Percentiles rank a stretch among this genome's conserved stretches.
Evolutionary conservation across 331 rosid genomes (phyloP).

Genomic region (Erythrophleum ivorense): DNA sequence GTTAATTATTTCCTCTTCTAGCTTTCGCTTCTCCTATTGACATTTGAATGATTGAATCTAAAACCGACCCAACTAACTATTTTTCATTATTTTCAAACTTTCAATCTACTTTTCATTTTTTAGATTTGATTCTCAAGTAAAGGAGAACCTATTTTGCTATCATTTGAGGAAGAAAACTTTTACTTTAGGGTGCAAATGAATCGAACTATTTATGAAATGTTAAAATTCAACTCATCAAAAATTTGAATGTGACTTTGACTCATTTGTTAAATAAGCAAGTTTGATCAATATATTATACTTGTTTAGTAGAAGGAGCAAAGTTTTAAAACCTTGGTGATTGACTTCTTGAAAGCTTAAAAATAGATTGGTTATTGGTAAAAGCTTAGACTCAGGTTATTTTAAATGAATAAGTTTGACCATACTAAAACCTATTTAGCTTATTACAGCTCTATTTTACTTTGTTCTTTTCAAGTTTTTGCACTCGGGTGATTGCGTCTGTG

Average conservation of each 20-base stretch:
- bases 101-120: too few species aligned
- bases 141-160: background rate
- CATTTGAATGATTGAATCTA: background rate
- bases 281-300: background rate
- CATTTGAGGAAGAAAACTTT: background rate
- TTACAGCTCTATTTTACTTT: too few species aligned
- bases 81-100: background rate
- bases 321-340: background rate
- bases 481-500: background rate
- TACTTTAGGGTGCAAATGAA: background rate
- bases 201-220: too few species aligned
- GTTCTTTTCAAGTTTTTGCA: too few species aligned
- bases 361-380: background rate
- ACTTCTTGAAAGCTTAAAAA: background rate
- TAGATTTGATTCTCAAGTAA: too few species aligned
- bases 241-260: background rate
- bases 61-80: slow-evolving; percentile 7
- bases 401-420: background rate
- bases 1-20: background rate
- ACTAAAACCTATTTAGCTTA: background rate
- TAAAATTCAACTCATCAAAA: too few species aligned
- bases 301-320: background rate
- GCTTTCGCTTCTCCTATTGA: background rate
- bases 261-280: background rate
- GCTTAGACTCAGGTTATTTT: background rate